A percentile compares a stretch with the other conserved stretches of the same genome.
phyloP scores from a whole-genome alignment of 2,329 filamentous ascomycete species.

The Alternaria arbusti region DNA sequence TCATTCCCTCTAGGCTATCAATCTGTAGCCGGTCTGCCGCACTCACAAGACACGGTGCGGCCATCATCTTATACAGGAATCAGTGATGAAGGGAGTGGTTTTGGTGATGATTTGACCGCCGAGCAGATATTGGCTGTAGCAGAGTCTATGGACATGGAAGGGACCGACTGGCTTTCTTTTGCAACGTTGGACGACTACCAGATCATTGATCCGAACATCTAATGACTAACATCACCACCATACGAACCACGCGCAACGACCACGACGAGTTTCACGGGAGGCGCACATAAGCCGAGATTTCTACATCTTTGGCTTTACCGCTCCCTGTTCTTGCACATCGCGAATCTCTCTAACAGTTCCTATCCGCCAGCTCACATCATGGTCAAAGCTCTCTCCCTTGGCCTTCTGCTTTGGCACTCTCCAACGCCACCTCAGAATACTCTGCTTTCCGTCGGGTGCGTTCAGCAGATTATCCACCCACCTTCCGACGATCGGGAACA shows the following conservation, averaged over 20 bases:
- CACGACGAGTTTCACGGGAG: background rate
- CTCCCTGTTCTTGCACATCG: slow-evolving; percentile 19
- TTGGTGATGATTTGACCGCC: slow-evolving; percentile 51
- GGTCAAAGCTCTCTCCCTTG: slow-evolving; percentile 49
- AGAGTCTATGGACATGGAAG: slow-evolving; percentile 54
- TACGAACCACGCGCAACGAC: background rate
- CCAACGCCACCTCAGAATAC: slow-evolving; percentile 60
- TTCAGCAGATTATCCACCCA: slow-evolving; percentile 60
- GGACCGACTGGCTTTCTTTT: slow-evolving; percentile 57
- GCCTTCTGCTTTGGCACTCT: slow-evolving; percentile 44
- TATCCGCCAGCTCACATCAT: slow-evolving; percentile 58
- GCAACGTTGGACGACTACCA: slow-evolving; percentile 53
- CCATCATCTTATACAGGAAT: slow-evolving; percentile 22
- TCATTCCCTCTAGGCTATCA: background rate
- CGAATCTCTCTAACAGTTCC: slow-evolving; percentile 41
- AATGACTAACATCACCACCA: background rate
- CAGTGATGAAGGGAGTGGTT: slow-evolving; percentile 32
- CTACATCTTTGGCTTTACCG: slow-evolving; percentile 26
- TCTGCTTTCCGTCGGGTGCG: slow-evolving; percentile 50
- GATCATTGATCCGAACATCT: slow-evolving; percentile 18
- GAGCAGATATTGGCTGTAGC: slow-evolving; percentile 58
- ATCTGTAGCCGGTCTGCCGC: background rate
- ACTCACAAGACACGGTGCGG: slow-evolving; percentile 8
- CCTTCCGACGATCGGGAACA: slow-evolving; percentile 65
- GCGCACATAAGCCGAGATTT: background rate